Percentiles rank a stretch among this genome's conserved stretches.
Evolutionary conservation across 2,329 filamentous ascomycete species (phyloP).

Genomic region (Alternaria tenuissima): DNA sequence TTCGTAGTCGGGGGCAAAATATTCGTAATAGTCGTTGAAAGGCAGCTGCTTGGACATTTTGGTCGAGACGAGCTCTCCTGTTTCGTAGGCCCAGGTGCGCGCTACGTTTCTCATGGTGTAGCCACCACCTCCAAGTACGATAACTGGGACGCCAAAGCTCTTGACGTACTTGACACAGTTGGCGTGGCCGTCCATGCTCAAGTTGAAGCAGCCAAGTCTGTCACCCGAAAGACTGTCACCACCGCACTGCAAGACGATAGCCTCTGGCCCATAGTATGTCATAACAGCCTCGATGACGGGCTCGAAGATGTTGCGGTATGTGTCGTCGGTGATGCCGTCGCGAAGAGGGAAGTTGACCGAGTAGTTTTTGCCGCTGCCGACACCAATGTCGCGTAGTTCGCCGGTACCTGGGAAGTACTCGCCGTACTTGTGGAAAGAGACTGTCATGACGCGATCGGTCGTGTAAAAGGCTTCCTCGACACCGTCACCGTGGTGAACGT

Average conservation of each 20-base stretch:
- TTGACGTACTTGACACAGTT: conserved; percentile 76
- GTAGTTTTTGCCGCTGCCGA: conserved; percentile 72
- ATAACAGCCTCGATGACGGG: conserved; percentile 73
- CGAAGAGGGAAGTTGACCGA: conserved; percentile 74
- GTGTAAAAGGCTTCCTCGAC: conserved; percentile 77
- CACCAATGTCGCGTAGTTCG: conserved; percentile 73
- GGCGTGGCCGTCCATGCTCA: conserved; percentile 74
- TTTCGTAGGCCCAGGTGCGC: conserved; percentile 72
- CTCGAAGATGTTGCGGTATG: conserved; percentile 74
- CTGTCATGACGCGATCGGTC: conserved; percentile 75
- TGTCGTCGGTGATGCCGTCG: conserved; percentile 72
- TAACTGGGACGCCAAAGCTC: conserved; percentile 70
- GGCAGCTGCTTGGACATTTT: conserved; percentile 84
- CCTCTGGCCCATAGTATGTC: conserved; percentile 73
- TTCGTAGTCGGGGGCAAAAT: conserved; percentile 75
- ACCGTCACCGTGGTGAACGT: conserved; percentile 88
- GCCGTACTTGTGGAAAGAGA: conserved; percentile 76
- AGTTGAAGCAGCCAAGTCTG: conserved; percentile 73
- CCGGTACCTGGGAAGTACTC: conserved; percentile 77
- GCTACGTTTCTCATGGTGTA: conserved; percentile 74
- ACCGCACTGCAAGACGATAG: conserved; percentile 73
- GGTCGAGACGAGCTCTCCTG: conserved; percentile 82
- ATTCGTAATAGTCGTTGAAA: conserved; percentile 96
- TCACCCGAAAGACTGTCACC: conserved; percentile 74
- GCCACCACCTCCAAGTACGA: conserved; percentile 72